Percentiles rank a stretch among this genome's conserved stretches.
phyloP scores from a whole-genome alignment of 202 grass and related monocot species.

The Hordeum pubiflorum region DNA sequence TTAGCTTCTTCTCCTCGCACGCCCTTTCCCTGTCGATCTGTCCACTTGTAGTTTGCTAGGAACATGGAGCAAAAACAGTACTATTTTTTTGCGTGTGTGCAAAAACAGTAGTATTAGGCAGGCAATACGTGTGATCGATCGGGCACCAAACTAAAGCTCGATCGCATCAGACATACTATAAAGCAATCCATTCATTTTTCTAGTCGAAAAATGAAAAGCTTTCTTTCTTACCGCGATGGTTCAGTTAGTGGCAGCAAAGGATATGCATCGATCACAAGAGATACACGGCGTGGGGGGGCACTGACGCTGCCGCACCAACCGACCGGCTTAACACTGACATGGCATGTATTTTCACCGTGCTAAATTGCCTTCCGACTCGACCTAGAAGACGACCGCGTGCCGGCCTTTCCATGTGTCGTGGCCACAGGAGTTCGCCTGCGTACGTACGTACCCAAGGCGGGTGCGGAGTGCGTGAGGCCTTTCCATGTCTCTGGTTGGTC shows the following conservation, averaged over 20 bases:
- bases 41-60: not conserved
- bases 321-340: not conserved
- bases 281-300: not conserved
- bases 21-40: constrained; percentile 13
- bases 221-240: not conserved
- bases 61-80: no score
- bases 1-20: not conserved
- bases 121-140: not conserved
- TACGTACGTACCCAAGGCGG: no score
- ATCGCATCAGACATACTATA: not conserved
- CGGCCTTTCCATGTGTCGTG: not conserved
- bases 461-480: not conserved
- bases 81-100: no score
- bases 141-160: not conserved
- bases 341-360: not conserved
- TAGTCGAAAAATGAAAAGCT: not conserved
- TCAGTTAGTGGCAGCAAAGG: not conserved
- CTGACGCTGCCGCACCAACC: not conserved
- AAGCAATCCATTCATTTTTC: not conserved
- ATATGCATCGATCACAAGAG: not conserved
- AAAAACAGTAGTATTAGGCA: not conserved
- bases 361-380: not conserved
- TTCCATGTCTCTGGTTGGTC: not conserved
- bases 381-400: not conserved
- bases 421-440: not conserved